Conservation (phyloP, 2,329 filamentous ascomycete genomes). For the Claviceps sp. region DNA sequence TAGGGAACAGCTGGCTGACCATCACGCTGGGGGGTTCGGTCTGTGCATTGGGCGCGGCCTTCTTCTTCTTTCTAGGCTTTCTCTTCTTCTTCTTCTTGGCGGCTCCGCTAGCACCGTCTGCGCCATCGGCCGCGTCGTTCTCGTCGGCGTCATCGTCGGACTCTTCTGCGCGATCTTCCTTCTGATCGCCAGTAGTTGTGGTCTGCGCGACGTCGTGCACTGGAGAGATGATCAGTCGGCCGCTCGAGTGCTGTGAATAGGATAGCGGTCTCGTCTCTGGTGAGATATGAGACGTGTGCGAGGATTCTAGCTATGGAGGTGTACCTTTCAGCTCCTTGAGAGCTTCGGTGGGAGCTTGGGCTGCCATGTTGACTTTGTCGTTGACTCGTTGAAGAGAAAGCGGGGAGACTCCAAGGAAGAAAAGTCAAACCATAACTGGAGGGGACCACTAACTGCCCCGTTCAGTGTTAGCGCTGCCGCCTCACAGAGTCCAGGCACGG, state of each 20-base stretch:
- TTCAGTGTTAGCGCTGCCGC: too few species aligned
- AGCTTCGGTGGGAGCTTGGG: constrained; percentile 28
- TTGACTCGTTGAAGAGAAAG: constrained; percentile 2
- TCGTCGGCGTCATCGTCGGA: constrained; percentile 41
- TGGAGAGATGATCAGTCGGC: constrained; percentile 9
- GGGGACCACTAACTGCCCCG: too few species aligned
- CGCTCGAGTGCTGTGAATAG: neutral
- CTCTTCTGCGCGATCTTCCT: constrained; percentile 32
- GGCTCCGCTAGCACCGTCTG: constrained; percentile 23
- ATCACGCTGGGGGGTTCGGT: constrained; percentile 60
- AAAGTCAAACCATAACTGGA: neutral
- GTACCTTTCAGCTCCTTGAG: constrained; percentile 30
- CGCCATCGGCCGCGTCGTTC: constrained; percentile 19
- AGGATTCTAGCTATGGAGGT: neutral
- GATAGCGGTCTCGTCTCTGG: neutral
- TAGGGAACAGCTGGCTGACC: constrained; percentile 59
- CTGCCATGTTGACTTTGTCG: constrained; percentile 21
- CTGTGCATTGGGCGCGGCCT: constrained; percentile 54
- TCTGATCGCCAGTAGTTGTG: constrained; percentile 24
- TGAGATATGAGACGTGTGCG: neutral
- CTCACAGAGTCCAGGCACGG: too few species aligned
- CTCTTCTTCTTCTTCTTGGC: constrained; percentile 50
- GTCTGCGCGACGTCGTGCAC: constrained; percentile 27
- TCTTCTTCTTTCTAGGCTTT: constrained; percentile 77
- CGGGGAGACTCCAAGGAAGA: neutral